Evolutionary conservation across 192 early-diverging fungal genomes (phyloP), one percentile per base, ranked within the genome.

Genomic region (Entophlyctis helioformis): DNA sequence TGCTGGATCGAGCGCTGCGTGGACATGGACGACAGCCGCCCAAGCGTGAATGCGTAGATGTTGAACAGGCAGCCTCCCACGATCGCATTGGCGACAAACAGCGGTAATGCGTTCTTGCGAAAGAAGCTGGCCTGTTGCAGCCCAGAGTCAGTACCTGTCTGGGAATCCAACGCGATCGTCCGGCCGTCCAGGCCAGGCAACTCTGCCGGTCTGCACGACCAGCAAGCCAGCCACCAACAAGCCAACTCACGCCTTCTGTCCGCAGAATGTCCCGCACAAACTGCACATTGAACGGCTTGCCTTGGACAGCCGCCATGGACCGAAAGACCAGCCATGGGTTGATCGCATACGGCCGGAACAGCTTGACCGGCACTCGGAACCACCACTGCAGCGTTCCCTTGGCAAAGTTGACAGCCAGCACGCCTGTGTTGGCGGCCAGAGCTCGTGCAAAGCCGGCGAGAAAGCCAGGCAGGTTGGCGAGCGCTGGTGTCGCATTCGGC

Each of bases 21-120:
- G 8, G 29, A 4, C 36, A 26, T 45, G 36, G 4, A n/a, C n/a
- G 24, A 10, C 46, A 42, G 20, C 42, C n/a, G 13, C 45, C 36
- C 11, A 13, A 33, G 36, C 19, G 59, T 33, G 19, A 26, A 37
- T 15, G 57, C 49, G 44, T 74, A 74, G 20, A 56, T 51, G 59
- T 75, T 75, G 59, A 75, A 75, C 6, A 75, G 58, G 13, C 72
- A 54, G 9, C 65, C 66, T 15, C 68, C 72, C n/a, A 69, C 60
- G 0, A 49, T 15, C 1, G 49, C 54, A 46, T 75, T 75, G 1
- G 57, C 57, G n/a, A 72, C 15, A 9, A 75, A 39, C 8, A 75
- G 50, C 7, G 72, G 72, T 1, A 66, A 11, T 16, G 63, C 53
- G 41, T 75, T 75, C 33, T 45, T 39, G 0, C 54, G 57, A 4